Conservation (phyloP, 202 grass and related monocot genomes). For the Musa balbisiana region DNA sequence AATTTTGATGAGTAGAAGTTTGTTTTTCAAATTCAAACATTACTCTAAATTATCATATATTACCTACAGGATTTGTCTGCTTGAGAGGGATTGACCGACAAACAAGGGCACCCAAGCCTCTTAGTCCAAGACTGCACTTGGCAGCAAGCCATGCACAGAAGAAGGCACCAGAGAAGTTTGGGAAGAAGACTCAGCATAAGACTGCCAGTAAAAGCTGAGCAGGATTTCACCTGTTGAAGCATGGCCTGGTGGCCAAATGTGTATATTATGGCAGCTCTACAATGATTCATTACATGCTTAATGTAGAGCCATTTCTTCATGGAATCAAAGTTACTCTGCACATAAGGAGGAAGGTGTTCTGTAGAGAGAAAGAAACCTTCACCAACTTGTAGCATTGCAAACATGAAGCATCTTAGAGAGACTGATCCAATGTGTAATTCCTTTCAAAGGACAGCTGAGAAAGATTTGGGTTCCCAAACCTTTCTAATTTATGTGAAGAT, state of each 20-base stretch:
- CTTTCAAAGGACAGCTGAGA: no score
- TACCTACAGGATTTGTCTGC: slow-evolving; percentile 49
- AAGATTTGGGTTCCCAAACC: no score
- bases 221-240: background rate
- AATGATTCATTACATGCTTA: no score
- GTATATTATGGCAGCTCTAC: no score
- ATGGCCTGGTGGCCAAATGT: background rate
- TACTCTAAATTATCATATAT: background rate
- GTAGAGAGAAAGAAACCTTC: no score
- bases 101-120: slow-evolving; percentile 45
- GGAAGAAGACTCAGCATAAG: background rate
- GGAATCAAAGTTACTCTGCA: no score
- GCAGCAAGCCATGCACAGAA: slow-evolving; percentile 34
- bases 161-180: background rate
- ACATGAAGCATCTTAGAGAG: no score
- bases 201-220: background rate
- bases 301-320: no score
- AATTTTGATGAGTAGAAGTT: background rate
- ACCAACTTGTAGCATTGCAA: no score
- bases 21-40: slow-evolving; percentile 10
- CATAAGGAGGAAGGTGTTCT: no score
- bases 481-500: no score
- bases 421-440: no score
- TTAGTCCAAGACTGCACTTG: slow-evolving; percentile 46
- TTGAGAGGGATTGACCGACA: slow-evolving; percentile 50